Conservation (phyloP, 371 early-diverging fungal genomes). For the Mortierella sp. region DNA sequence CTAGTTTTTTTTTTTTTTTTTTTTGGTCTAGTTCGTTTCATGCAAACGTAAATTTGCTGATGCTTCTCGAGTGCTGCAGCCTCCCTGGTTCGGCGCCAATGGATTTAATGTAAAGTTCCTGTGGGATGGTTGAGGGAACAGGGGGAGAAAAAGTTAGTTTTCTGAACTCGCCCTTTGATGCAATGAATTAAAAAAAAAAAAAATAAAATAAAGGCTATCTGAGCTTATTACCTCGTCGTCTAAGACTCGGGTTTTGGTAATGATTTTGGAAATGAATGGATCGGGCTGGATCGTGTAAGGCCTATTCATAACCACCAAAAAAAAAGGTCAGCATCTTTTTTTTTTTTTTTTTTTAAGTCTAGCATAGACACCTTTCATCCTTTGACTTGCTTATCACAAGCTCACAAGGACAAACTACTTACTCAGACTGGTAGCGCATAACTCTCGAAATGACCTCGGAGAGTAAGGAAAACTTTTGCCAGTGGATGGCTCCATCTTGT, state of each 20-base stretch:
- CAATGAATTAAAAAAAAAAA: too few relatives aligned
- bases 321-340: background rate
- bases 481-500: constrained; percentile 61
- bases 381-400: background rate
- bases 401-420: background rate
- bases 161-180: too few relatives aligned
- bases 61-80: constrained; percentile 10
- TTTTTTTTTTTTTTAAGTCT: too few relatives aligned
- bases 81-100: constrained; percentile 41
- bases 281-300: constrained; percentile 52
- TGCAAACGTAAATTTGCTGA: constrained; percentile 8
- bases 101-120: constrained; percentile 53
- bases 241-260: constrained; percentile 50
- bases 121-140: background rate
- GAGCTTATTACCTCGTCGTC: constrained; percentile 54
- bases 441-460: constrained; percentile 59
- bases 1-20: too few relatives aligned
- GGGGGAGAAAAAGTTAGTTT: background rate
- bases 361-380: too few relatives aligned
- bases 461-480: constrained; percentile 66
- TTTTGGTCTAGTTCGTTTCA: too few relatives aligned
- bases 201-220: too few relatives aligned
- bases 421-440: constrained; percentile 53
- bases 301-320: constrained; percentile 13
- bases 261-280: constrained; percentile 38